Base-by-base conservation (phyloP, 2,329 filamentous ascomycete species). In the Sarocladiaceae sp. region DNA sequence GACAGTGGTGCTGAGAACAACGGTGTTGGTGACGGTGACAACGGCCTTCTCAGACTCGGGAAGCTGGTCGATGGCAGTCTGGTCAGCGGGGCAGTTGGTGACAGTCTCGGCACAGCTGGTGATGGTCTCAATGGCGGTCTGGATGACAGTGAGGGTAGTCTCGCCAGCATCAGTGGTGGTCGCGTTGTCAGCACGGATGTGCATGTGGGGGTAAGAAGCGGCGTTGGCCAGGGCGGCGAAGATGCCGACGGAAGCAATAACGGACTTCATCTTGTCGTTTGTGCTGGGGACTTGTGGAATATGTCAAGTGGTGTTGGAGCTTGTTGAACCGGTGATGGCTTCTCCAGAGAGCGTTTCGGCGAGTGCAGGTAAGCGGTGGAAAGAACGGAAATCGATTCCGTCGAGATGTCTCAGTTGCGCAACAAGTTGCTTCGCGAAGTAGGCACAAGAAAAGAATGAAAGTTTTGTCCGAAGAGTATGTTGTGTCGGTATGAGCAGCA, bases 101-200 rank as follows among this genome's bases (percentile, higher is more conserved):
- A 78, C 69, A 46, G 70, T 74, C 45, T 76, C 65, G 50, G 67
- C 73, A 58, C 76, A 80, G 47, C 73, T 77, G 54, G 70, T 79
- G 62, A 80, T 67, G 60, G 76, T 80, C 49, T 73, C 64, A 51
- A 76, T 62, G 58, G 74, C 63, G 47, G 74, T 79, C 58, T 69
- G 63, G 66, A 72, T 68, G 64, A 79, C 66, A 52, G 74, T 68
- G 47, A 68, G 50, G 29, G 68, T 70, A 44, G 66, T 69, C 52
- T 58, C 32, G 26, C 32, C 35, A 16, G 33, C 45, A 15, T 47
- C 31, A 47, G 51, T 43, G 41, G 49, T 41, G 42, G 50, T 47
- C 46, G 51, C 50, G 43, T 54, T 48, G 47, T 24, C 47, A 29
- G 45, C 49, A 33, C 37, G 57, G 62, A 48, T 61, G 61, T 50